Evolutionary conservation across 2,329 filamentous ascomycete species (phyloP), one percentile per base, ranked within the genome.

Genomic region (Alternaria angustiovoidea): DNA sequence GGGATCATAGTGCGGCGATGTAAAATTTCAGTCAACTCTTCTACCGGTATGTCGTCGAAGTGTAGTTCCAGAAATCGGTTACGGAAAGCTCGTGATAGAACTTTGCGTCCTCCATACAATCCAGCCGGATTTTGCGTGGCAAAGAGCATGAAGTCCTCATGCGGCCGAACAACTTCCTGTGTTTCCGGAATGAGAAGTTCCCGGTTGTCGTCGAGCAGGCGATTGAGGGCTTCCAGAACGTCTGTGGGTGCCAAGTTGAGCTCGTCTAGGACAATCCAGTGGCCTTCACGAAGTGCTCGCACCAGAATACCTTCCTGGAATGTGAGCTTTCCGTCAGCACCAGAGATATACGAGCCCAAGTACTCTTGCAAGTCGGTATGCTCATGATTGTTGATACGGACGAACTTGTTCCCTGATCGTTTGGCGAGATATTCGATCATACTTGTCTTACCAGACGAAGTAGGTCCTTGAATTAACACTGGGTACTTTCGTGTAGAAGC

Each of bases 341-440:
- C 91, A 2, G 95, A 97, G 1, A 97, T 84, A 69, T 99, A 99
- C 0, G 93, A 96, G 18, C 95, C 95, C 6, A 99, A 82, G 72
- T 99, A 99, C 75, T 99, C 96, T 78, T 99, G 95, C 38, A 99
- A 83, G 77, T 99, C 95, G 0, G 95, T 99, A 74, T 99, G 95
- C 75, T 99, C 96, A 79, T 99, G 95, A 69, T 99, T 99, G 81
- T 99, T 99, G 83, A 99, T 99, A 61, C 95, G 89, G 43, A 99
- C 93, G 74, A 98, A 99, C 73, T 92, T 95, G 76, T 99, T 97
- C 4, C 96, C 95, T 30, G 93, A 98, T 56, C 92, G 91, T 73
- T 96, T 95, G n/a, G 96, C 94, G 38, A 99, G 85, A 75, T 97
- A 97, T 79, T 98, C 94, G 42, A 99, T 96, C 95, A 99, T 99